These are phyloP conservation scores for Zizania palustris DNA, from an alignment of 202 grass and related monocot genomes.

Conservation along the genomic window DNA sequence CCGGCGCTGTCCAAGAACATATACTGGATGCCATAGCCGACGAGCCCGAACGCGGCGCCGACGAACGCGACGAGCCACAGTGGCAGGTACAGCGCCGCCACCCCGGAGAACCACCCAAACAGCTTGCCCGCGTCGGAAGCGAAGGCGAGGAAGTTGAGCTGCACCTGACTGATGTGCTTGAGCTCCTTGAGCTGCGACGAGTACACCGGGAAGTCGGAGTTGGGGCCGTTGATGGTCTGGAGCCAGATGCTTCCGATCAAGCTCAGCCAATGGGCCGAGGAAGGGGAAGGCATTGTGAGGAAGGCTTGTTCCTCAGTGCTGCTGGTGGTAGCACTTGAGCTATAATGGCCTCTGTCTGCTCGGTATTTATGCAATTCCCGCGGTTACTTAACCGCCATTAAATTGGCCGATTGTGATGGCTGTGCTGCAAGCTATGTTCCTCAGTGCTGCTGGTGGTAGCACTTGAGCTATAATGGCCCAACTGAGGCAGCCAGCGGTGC, in stretches of 20 bases:
- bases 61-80: conserved; percentile 76
- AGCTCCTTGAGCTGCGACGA: conserved; percentile 96
- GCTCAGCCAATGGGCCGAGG: conserved; percentile 79
- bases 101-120: conserved; percentile 92
- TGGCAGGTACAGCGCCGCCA: conserved; percentile 78
- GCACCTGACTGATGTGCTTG: conserved; percentile 81
- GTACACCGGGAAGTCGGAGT: conserved; percentile 94
- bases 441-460: background rate
- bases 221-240: conserved; percentile 90
- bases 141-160: conserved; percentile 96
- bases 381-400: conserved; percentile 35
- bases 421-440: conserved; percentile 43
- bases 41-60: conserved; percentile 66
- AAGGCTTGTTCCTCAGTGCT: background rate
- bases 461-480: conserved; percentile 38
- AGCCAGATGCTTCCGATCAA: conserved; percentile 96
- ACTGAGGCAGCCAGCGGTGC: background rate
- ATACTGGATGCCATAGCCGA: conserved; percentile 91
- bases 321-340: conserved; percentile 31
- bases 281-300: conserved; percentile 63
- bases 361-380: conserved; percentile 43
- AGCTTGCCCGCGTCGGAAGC: conserved; percentile 96
- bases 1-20: conserved; percentile 67
- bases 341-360: conserved; percentile 37
- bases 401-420: conserved; percentile 40